A percentile compares a stretch with the other conserved stretches of the same genome.
Evolutionary conservation across 805 yeast species (phyloP).

Genomic region (Saccharomycopsis fermentans): DNA sequence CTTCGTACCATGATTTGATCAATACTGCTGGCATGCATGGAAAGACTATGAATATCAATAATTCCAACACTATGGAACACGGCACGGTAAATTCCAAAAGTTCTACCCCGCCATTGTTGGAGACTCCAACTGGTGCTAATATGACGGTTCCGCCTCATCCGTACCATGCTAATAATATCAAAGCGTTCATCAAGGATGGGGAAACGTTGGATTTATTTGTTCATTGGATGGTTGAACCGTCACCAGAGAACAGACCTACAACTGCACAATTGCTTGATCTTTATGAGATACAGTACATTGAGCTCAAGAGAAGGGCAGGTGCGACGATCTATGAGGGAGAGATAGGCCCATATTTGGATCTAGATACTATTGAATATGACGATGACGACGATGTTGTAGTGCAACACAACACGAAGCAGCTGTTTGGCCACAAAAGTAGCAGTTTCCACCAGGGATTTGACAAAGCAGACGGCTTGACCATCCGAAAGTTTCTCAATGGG

Average conservation of each 20-base stretch:
- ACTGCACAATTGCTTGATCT: slow-evolving; percentile 60
- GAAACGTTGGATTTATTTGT: slow-evolving; percentile 69
- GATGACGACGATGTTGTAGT: slow-evolving; percentile 12
- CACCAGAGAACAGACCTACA: slow-evolving; percentile 68
- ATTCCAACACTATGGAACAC: neutral
- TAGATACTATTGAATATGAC: slow-evolving; percentile 2
- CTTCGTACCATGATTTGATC: neutral
- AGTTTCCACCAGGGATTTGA: neutral
- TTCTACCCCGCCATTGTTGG: neutral
- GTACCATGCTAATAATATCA: neutral
- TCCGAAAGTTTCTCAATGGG: slow-evolving; percentile 6
- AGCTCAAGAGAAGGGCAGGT: slow-evolving; percentile 74
- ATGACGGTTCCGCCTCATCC: neutral
- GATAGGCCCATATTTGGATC: slow-evolving; percentile 54
- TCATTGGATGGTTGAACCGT: slow-evolving; percentile 81
- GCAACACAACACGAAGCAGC: neutral
- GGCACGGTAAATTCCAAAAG: neutral
- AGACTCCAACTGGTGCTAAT: neutral
- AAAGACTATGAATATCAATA: neutral
- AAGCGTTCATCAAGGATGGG: slow-evolving; percentile 37
- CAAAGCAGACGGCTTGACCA: neutral
- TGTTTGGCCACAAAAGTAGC: neutral
- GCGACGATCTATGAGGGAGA: slow-evolving; percentile 95
- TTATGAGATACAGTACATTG: slow-evolving; percentile 70
- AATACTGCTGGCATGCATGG: neutral